phyloP scores from a whole-genome alignment of 306 rosid species.

The Gillenia trifoliata region DNA sequence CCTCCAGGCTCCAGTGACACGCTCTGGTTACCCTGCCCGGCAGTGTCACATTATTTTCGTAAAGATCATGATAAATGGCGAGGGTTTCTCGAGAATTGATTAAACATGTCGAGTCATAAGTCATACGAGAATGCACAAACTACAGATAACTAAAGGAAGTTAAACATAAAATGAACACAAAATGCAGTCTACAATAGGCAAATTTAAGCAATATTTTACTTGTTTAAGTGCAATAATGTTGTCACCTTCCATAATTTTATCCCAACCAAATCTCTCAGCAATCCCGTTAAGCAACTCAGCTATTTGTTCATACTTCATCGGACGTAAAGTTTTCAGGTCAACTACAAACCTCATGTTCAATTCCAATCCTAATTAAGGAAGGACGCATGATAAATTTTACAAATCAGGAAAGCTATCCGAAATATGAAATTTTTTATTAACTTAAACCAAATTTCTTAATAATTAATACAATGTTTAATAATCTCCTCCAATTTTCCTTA shows the following conservation, averaged over 20 bases:
- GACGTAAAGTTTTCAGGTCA: conserved; percentile 67
- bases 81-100: not conserved
- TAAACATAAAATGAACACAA: not conserved
- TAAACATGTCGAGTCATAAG: not conserved
- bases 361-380: conserved; percentile 79
- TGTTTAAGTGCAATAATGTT: conserved; percentile 87
- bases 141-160: not conserved
- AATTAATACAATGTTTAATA: not conserved
- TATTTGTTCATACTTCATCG: conserved; percentile 84
- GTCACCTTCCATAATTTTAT: conserved; percentile 79
- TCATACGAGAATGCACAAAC: not conserved
- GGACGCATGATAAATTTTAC: not conserved
- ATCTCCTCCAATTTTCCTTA: conserved; percentile 81
- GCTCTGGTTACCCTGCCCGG: conserved; percentile 88
- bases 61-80: not conserved
- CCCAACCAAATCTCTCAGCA: conserved; percentile 97
- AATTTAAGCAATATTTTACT: conserved; percentile 30
- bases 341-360: conserved; percentile 98
- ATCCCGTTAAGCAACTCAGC: conserved; percentile 73
- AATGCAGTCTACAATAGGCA: too few relatives aligned
- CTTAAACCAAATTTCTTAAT: too few relatives aligned
- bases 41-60: not conserved
- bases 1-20: conserved; percentile 98
- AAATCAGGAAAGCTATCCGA: not conserved
- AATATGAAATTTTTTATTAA: not conserved